Base-by-base conservation (phyloP, 805 yeast species). In the Suhomyces emberorum region DNA sequence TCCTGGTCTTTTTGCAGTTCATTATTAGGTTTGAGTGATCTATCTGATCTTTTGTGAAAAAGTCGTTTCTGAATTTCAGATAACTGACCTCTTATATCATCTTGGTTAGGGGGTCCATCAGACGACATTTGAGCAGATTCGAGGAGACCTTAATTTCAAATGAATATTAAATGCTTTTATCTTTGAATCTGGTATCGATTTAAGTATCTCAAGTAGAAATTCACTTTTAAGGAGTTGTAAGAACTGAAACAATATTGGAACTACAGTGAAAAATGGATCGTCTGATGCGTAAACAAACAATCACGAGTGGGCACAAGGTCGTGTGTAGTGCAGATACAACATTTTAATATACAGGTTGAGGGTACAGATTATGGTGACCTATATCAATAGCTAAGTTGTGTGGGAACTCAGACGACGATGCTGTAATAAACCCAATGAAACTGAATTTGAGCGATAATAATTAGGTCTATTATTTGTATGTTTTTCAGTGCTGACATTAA, bases 1-100 rank as follows among this genome's bases (percentile, higher is more conserved):
- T 44, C 51, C 26, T 44, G 49, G 28, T 43, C 49, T 25, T 29
- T 19, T 14, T 34, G n/a, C 50, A 38, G 32, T 15, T 24, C 20
- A 14, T 23, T 15, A 34, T 24, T 8, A n/a, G 14, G 9, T 23
- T 35, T 32, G 17, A 44, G 34, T 15, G 38, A 26, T 15, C 33
- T 31, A 19, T 40, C 43, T 19, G 51, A 36, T 30, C 41, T 43
- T 23, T 49, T 49, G 23, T 59, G 59, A 16, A 63, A 52, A n/a
- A 62, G 42, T 36, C 61, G 48, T 36, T 59, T 60, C 50, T 71
- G 75, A 15, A 71, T 55, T 35, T 70, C 73, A 15, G 63, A 59
- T 7, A 71, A 52, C 48, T 71, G 76, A 19, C 59, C 51, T 44
- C 51, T 32, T 11, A 47, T 39, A 30, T 47, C 49, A 15, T 44